Percentiles rank a stretch among this genome's conserved stretches.
Evolutionary conservation across 371 early-diverging fungal genomes (phyloP).

Genomic region (Smittium mucronatum): DNA sequence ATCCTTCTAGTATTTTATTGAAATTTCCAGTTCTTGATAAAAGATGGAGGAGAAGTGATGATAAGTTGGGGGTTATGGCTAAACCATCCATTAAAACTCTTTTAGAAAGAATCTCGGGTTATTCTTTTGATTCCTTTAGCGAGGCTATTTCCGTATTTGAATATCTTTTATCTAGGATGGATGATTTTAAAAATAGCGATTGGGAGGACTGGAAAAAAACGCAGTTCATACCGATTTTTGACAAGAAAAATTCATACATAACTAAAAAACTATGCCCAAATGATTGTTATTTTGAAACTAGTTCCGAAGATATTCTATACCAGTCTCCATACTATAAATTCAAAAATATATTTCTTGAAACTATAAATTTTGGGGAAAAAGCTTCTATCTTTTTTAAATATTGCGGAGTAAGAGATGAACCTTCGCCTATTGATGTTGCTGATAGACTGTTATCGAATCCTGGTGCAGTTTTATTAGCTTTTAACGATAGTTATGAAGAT

Average conservation of each 20-base stretch:
- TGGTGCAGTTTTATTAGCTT: slow-evolving; percentile 46
- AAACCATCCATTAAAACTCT: slow-evolving; percentile 39
- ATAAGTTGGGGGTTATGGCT: slow-evolving; percentile 58
- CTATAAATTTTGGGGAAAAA: slow-evolving; percentile 55
- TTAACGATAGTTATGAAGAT: slow-evolving; percentile 47
- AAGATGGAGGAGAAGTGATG: slow-evolving; percentile 40
- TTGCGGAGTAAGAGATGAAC: slow-evolving; percentile 80
- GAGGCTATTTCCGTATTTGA: slow-evolving; percentile 47
- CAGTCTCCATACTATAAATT: slow-evolving; percentile 12
- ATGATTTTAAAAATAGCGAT: slow-evolving; percentile 37
- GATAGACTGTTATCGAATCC: slow-evolving; percentile 55
- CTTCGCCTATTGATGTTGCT: slow-evolving; percentile 60
- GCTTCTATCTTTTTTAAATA: slow-evolving; percentile 66
- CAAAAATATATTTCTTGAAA: slow-evolving; percentile 46
- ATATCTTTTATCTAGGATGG: slow-evolving; percentile 52
- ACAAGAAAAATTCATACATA: slow-evolving; percentile 13
- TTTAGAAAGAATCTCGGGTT: slow-evolving; percentile 33
- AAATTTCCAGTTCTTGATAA: slow-evolving; percentile 50
- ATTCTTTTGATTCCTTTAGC: slow-evolving; percentile 31
- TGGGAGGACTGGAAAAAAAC: slow-evolving; percentile 38
- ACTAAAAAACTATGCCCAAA: slow-evolving; percentile 11
- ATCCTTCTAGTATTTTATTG: slow-evolving; percentile 45
- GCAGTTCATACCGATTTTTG: slow-evolving; percentile 52
- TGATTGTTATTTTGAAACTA: slow-evolving; percentile 40
- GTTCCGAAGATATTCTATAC: no score